Evolutionary conservation across 257 asterid genomes (phyloP), one percentile per base, ranked within the genome.

Genomic region (Scutellaria galericulata): DNA sequence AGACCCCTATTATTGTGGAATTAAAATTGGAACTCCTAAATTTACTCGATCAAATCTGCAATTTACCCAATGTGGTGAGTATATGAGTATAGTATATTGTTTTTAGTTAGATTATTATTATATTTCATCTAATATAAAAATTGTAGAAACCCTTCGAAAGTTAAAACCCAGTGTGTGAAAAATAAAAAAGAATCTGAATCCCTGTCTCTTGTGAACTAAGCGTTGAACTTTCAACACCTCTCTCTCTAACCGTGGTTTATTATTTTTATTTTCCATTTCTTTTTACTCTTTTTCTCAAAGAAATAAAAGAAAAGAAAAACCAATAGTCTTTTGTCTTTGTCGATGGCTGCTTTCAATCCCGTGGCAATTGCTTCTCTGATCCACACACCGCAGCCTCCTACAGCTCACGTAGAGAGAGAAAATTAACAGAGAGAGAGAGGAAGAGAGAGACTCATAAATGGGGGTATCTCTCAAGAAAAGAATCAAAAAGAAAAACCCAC

Each of bases 381-480:
- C 80, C 79, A 72, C 75, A 64, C 83, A 27, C 77, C 64, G 55
- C 71, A 39, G 7, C 40, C 50, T 13, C 14, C 27, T 74, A 64
- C 83, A 79, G 83, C 81, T 78, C 83, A 75, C 65, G 52, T 12
- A 62, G 70, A 80, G 60, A 79, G 68, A 53, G 67, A 65, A 39
- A 47, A 56, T 10, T n/a, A 13, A 22, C 68, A 54, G 68, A 41
- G 64, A 53, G 71, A 31, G 31, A 6, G 48, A 5, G 46, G 7
- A 9, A 5, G 68, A 55, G 27, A 14, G 54, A 52, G 9, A n/a
- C 51, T 47, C 47, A 72, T 14, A 50, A 52, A 68, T 71, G 45
- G 65, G 80, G 85, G 74, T 75, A 72, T 83, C 83, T 84, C 87
- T 72, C 80, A 83, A 85, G 92, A 77, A 89, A 91, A 82, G 87